Percentiles rank a stretch among this genome's conserved stretches.
These are phyloP conservation scores for Erucastrum elatum DNA, from an alignment of 345 rosid species.

Conservation along the genomic window DNA sequence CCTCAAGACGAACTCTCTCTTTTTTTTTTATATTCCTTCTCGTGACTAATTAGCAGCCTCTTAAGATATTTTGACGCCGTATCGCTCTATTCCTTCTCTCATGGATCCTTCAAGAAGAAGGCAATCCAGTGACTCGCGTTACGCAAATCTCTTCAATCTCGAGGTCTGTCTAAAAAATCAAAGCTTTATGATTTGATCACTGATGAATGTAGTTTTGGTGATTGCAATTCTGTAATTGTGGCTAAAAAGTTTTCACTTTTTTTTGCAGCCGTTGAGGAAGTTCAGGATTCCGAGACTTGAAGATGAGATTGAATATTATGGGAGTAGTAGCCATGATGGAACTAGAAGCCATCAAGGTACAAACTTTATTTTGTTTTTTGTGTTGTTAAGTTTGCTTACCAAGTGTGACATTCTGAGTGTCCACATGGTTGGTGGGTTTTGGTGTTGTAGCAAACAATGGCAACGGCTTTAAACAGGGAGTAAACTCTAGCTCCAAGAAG, in stretches of 20 bases:
- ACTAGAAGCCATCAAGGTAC: constrained; percentile 94
- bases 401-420: too few species aligned
- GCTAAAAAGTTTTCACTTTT: constrained; percentile 2
- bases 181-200: neutral
- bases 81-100: constrained; percentile 7
- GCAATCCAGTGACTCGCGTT: constrained; percentile 58
- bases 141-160: constrained; percentile 87
- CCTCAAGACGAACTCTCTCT: neutral
- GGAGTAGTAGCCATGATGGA: constrained; percentile 95
- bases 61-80: neutral
- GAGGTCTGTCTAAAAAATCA: constrained; percentile 55
- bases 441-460: constrained; percentile 42
- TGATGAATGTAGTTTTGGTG: constrained; percentile 32
- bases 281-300: constrained; percentile 83
- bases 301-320: constrained; percentile 91
- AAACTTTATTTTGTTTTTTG: neutral
- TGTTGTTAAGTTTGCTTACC: constrained; percentile 19
- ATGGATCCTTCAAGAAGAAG: constrained; percentile 69
- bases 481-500: constrained; percentile 50
- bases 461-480: constrained; percentile 62
- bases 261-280: constrained; percentile 80
- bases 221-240: neutral
- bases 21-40: too few species aligned
- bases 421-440: too few species aligned
- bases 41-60: neutral